phyloP scores from a whole-genome alignment of 2,329 filamentous ascomycete species.

The Periglandula ipomoeae region DNA sequence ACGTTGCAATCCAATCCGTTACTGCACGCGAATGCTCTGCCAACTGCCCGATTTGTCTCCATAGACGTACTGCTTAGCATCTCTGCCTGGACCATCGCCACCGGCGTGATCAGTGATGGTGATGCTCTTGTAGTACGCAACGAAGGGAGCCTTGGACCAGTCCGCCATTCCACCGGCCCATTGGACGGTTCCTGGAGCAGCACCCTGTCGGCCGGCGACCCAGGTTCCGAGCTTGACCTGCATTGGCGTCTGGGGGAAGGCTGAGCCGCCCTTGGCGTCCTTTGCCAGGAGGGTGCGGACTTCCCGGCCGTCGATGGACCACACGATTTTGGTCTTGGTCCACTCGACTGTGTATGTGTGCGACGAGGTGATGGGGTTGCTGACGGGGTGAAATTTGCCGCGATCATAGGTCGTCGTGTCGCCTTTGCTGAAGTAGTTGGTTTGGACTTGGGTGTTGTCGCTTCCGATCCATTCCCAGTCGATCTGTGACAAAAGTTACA shows the following conservation, averaged over 20 bases:
- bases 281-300: conserved; percentile 53
- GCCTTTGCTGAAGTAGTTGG: conserved; percentile 76
- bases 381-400: conserved; percentile 50
- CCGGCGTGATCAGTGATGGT: conserved; percentile 34
- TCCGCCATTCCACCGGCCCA: conserved; percentile 54
- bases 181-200: conserved; percentile 60
- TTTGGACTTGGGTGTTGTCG: conserved; percentile 57
- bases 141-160: conserved; percentile 32
- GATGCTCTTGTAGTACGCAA: conserved; percentile 34
- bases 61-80: conserved; percentile 31
- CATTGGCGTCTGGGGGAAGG: conserved; percentile 67
- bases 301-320: conserved; percentile 52
- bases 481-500: too few relatives aligned
- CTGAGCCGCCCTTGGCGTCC: conserved; percentile 46
- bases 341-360: conserved; percentile 64
- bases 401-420: conserved; percentile 61
- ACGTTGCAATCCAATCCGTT: too few relatives aligned
- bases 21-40: conserved; percentile 30
- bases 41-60: conserved; percentile 30
- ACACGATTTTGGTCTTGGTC: conserved; percentile 53
- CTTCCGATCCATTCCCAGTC: conserved; percentile 78
- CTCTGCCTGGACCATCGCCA: conserved; percentile 20
- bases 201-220: conserved; percentile 48
- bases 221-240: conserved; percentile 61
- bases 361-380: conserved; percentile 36